Conservation (phyloP, 208 protist genomes). For the Wallacemonas sp. region DNA sequence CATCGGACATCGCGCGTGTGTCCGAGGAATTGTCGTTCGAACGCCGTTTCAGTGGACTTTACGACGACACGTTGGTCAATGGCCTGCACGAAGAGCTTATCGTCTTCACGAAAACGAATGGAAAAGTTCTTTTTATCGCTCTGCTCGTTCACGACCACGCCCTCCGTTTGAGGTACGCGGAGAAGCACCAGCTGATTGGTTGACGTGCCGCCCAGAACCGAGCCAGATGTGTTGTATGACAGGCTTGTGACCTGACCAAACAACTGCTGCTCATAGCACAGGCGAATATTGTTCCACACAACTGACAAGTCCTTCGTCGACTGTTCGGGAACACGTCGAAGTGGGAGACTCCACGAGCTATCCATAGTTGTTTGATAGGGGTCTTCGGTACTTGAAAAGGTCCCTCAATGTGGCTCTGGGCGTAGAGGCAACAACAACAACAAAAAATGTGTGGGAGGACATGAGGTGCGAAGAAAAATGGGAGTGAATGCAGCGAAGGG, state of each 20-base stretch:
- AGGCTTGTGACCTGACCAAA: slow-evolving; percentile 79
- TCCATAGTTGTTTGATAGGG: slow-evolving; percentile 23
- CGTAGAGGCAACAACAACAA: too few relatives aligned
- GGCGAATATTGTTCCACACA: slow-evolving; percentile 70
- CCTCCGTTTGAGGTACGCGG: slow-evolving; percentile 72
- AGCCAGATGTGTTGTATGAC: slow-evolving; percentile 62
- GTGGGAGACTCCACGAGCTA: slow-evolving; percentile 62
- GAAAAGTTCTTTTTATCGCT: slow-evolving; percentile 74
- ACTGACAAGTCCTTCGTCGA: slow-evolving; percentile 53
- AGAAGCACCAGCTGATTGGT: slow-evolving; percentile 83
- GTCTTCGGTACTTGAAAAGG: too few relatives aligned
- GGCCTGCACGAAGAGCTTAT: slow-evolving; percentile 78
- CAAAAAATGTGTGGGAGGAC: too few relatives aligned
- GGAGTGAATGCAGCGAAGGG: too few relatives aligned
- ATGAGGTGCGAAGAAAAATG: too few relatives aligned
- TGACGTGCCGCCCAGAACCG: slow-evolving; percentile 61
- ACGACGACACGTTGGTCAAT: slow-evolving; percentile 77
- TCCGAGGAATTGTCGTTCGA: slow-evolving; percentile 76
- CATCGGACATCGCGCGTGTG: slow-evolving; percentile 78
- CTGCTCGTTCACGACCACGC: slow-evolving; percentile 82
- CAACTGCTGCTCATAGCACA: slow-evolving; percentile 88
- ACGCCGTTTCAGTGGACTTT: slow-evolving; percentile 78
- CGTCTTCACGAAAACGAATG: slow-evolving; percentile 75
- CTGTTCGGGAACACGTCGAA: slow-evolving; percentile 52
- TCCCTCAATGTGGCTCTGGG: too few relatives aligned